Conservation (phyloP, 805 yeast species). For the Zygotorulaspora florentina region DNA sequence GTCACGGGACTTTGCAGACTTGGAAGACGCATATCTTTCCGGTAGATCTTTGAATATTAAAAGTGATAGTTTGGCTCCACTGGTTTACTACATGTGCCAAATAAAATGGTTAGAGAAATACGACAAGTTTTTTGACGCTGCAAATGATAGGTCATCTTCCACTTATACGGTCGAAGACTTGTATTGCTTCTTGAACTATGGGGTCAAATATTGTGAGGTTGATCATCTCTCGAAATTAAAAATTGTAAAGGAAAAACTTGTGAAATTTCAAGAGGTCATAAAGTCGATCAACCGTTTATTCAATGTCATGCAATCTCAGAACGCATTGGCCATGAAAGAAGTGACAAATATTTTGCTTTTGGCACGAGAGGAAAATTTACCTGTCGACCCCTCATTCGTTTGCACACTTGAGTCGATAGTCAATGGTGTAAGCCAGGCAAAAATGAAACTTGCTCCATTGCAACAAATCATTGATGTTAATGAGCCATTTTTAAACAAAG, state of each 20-base stretch:
- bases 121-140: conserved; percentile 11
- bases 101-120: conserved; percentile 24
- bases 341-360: conserved; percentile 8
- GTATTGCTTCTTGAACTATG: conserved; percentile 19
- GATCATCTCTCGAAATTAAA: conserved; percentile 22
- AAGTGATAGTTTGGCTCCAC: conserved; percentile 11
- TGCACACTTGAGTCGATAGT: conserved; percentile 15
- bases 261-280: conserved; percentile 17
- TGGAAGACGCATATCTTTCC: conserved; percentile 10
- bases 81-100: conserved; percentile 16
- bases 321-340: conserved; percentile 11
- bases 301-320: conserved; percentile 10
- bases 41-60: conserved; percentile 16
- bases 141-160: conserved; percentile 7
- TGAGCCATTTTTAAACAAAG: conserved; percentile 8
- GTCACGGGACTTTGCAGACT: conserved; percentile 3
- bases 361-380: conserved; percentile 17
- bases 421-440: conserved; percentile 10
- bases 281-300: conserved; percentile 13
- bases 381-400: conserved; percentile 18
- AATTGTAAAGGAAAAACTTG: conserved; percentile 15
- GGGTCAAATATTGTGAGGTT: conserved; percentile 18
- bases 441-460: conserved; percentile 16
- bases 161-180: conserved; percentile 12
- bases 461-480: conserved; percentile 12